Evolutionary conservation across 352 stramenopile genomes (phyloP).

Genomic region (Phytophthora parvispora): DNA sequence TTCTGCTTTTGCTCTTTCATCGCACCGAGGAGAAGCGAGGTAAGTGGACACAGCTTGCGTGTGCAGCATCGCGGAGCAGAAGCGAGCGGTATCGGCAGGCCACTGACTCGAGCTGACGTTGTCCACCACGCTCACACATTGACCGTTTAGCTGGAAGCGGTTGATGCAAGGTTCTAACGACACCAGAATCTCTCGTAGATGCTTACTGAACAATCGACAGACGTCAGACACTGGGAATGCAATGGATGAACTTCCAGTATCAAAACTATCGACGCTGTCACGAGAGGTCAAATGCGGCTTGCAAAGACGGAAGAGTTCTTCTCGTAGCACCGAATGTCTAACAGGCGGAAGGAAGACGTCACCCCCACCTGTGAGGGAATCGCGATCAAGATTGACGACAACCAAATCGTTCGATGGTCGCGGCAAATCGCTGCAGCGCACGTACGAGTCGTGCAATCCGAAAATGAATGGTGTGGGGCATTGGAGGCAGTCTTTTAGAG

Average conservation of each 20-base stretch:
- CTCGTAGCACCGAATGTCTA: conserved; percentile 43
- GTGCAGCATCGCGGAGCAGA: conserved; percentile 59
- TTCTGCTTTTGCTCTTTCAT: conserved; percentile 4
- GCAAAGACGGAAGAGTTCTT: conserved; percentile 51
- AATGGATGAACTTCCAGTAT: not conserved
- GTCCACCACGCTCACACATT: conserved; percentile 61
- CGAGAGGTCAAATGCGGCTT: conserved; percentile 44
- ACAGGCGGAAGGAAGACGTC: conserved; percentile 50
- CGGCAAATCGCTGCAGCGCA: conserved; percentile 56
- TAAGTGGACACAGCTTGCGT: conserved; percentile 73
- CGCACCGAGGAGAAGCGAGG: conserved; percentile 6
- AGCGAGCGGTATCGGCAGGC: conserved; percentile 46
- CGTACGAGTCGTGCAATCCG: conserved; percentile 72
- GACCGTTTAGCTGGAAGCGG: conserved; percentile 57
- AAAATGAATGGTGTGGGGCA: conserved; percentile 88
- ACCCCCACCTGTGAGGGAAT: conserved; percentile 59
- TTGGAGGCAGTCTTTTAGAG: conserved; percentile 73
- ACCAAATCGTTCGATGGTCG: conserved; percentile 58
- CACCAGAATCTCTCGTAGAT: conserved; percentile 51
- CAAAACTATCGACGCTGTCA: conserved; percentile 44
- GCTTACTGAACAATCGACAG: conserved; percentile 46
- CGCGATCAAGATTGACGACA: conserved; percentile 67
- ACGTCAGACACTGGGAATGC: conserved; percentile 16
- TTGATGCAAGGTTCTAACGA: conserved; percentile 70
- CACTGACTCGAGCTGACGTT: conserved; percentile 47